Evolutionary conservation across 768 basidiomycete species (phyloP).

Genomic region (Boletus vermiculosoides): DNA sequence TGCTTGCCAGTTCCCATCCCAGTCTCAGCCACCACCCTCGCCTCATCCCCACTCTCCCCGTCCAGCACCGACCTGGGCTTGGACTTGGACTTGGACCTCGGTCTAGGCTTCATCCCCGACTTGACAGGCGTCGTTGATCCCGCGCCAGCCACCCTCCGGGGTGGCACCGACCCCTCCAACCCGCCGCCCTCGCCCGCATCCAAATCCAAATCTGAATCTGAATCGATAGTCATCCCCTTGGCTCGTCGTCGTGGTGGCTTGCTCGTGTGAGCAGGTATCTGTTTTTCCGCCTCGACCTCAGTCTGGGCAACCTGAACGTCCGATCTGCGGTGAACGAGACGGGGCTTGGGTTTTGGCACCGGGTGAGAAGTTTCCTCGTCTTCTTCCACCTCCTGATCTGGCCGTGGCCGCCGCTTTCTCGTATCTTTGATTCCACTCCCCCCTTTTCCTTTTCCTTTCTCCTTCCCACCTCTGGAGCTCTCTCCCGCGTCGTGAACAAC

Average conservation of each 20-base stretch:
- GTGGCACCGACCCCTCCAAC: slow-evolving; percentile 7
- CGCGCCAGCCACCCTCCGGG: slow-evolving; percentile 2
- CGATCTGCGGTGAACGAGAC: slow-evolving; percentile 1
- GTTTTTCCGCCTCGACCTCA: background rate
- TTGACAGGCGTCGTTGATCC: slow-evolving; percentile 22
- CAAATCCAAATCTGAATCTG: slow-evolving; percentile 3
- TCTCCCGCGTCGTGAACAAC: background rate
- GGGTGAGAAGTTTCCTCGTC: background rate
- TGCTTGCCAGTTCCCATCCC: background rate
- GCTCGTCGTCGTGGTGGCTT: background rate
- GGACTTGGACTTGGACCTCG: slow-evolving; percentile 13
- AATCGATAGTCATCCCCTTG: background rate
- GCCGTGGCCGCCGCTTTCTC: background rate
- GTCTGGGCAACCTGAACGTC: background rate
- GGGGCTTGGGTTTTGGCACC: background rate
- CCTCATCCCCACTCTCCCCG: slow-evolving; percentile 3
- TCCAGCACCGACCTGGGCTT: background rate
- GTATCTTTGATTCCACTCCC: background rate
- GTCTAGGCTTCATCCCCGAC: slow-evolving; percentile 28
- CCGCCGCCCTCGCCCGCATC: background rate
- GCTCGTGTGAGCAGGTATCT: background rate
- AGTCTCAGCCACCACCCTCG: background rate
- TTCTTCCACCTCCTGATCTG: background rate
- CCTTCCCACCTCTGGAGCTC: background rate
- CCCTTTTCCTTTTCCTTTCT: background rate